A percentile compares a stretch with the other conserved stretches of the same genome.
phyloP scores from a whole-genome alignment of 306 rosid species.

The Crataegus laevigata region DNA sequence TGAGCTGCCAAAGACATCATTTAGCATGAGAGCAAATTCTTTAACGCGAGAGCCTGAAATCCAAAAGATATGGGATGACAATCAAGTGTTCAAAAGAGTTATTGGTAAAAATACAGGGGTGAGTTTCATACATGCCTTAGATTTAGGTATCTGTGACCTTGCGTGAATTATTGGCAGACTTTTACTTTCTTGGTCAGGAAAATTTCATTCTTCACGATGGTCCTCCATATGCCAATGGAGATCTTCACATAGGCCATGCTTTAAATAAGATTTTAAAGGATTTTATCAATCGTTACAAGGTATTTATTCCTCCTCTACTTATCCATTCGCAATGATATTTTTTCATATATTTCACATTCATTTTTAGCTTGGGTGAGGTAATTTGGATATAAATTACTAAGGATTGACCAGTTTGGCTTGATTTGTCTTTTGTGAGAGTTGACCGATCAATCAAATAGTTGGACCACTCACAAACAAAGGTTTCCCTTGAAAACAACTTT shows the following conservation, averaged over 20 bases:
- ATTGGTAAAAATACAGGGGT: slow-evolving; percentile 76
- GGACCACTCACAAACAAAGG: background rate
- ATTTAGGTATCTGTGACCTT: background rate
- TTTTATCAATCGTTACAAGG: slow-evolving; percentile 94
- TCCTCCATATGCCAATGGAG: slow-evolving; percentile 98
- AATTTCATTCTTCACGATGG: slow-evolving; percentile 92
- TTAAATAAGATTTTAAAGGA: slow-evolving; percentile 93
- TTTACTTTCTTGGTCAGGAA: slow-evolving; percentile 41
- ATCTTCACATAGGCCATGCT: slow-evolving; percentile 98
- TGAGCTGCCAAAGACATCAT: slow-evolving; percentile 90
- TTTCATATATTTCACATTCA: background rate
- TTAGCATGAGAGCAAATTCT: slow-evolving; percentile 92
- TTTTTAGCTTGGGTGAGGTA: background rate
- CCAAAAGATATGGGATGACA: slow-evolving; percentile 91
- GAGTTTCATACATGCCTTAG: slow-evolving; percentile 25
- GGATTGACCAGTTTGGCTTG: background rate
- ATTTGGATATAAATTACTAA: background rate
- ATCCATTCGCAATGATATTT: slow-evolving; percentile 8
- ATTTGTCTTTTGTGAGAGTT: background rate
- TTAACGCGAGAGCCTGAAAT: slow-evolving; percentile 79
- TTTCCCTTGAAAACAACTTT: background rate
- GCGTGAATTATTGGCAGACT: slow-evolving; percentile 21
- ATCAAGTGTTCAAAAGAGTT: slow-evolving; percentile 66
- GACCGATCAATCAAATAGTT: background rate
- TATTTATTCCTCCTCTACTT: slow-evolving; percentile 20